These are phyloP conservation scores for Russula ochroleuca DNA, from an alignment of 768 basidiomycete genomes.

Conservation along the genomic window DNA sequence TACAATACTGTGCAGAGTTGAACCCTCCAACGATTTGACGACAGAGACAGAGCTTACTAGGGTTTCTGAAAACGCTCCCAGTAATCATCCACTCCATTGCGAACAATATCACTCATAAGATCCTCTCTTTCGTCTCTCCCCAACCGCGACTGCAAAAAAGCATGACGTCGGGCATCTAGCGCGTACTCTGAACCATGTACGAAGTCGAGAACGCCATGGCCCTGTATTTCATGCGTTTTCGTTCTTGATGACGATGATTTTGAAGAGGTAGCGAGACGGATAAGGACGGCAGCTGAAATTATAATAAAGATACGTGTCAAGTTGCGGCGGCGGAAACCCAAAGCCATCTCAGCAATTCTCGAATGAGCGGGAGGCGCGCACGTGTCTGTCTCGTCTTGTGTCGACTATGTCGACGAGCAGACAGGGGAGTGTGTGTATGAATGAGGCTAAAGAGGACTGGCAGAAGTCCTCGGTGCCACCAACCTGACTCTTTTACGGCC, in stretches of 20 bases:
- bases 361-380: not conserved
- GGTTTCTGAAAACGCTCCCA: constrained; percentile 93
- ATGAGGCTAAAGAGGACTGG: not conserved
- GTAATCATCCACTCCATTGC: constrained; percentile 77
- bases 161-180: constrained; percentile 83
- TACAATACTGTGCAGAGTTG: constrained; percentile 51
- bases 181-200: constrained; percentile 65
- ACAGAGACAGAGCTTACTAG: constrained; percentile 54
- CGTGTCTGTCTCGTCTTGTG: not conserved
- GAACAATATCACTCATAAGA: constrained; percentile 68
- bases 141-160: constrained; percentile 83
- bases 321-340: constrained; percentile 45
- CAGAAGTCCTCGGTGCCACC: no score
- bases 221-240: constrained; percentile 43
- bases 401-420: not conserved
- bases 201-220: constrained; percentile 61
- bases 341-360: constrained; percentile 7
- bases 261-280: constrained; percentile 40
- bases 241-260: constrained; percentile 29
- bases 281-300: constrained; percentile 35
- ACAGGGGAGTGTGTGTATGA: not conserved
- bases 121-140: constrained; percentile 84
- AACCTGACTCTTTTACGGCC: not conserved
- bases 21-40: not conserved
- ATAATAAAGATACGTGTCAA: constrained; percentile 44